Base-by-base conservation (phyloP, 495 filamentous ascomycete species). In the Pseudoneurospora amorphoporcata region DNA sequence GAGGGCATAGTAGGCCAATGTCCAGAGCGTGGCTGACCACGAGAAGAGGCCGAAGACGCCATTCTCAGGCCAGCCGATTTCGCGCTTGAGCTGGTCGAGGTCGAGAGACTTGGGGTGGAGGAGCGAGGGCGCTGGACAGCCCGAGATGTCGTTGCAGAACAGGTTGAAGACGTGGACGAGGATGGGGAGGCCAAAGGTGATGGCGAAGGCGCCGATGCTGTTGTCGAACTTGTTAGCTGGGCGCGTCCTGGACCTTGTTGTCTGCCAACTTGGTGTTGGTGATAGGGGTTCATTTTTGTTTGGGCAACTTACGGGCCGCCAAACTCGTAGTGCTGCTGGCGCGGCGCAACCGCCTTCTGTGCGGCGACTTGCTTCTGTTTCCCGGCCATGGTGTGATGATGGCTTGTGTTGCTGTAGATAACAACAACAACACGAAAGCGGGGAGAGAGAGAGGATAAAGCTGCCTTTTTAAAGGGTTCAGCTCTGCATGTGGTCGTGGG, bases 121-220 rank as follows among this genome's bases (percentile, higher is more conserved):
- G 37, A 95, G 84, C n/a, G 91, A 94, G 9, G 94, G 93, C 8
- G 92, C 89, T 14, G 95, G 96, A 76, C 96, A 98, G 70, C 96
- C 95, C 38, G 93, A 89, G 73, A 94, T 81, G 78, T 97, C 95
- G 79, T 97, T 98, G 86, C 95, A 98, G 75, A 92, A 82, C 78
- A 98, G 97, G 42, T 89, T 84, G 76, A 93, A 87, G 71, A 86
- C 76, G 81, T 95, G 97, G 76, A 92, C 86, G 65, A 92, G 81
- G 19, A 92, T 38, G 0, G 95, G 95, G 14, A 97, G 88, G 37
- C 90, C 91, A 75, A 95, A 87, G 40, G 89, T 89, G 72, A 97
- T 90, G 58, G 81, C 88, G 58, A 90, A 85, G 14, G 92, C 92
- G 65, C 94, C 94, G 70, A 90, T 83, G 23, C 95, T 98, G 76